phyloP scores from a whole-genome alignment of 108 stramenopile genomes.

The Pseudonitzschia delicatissima region DNA sequence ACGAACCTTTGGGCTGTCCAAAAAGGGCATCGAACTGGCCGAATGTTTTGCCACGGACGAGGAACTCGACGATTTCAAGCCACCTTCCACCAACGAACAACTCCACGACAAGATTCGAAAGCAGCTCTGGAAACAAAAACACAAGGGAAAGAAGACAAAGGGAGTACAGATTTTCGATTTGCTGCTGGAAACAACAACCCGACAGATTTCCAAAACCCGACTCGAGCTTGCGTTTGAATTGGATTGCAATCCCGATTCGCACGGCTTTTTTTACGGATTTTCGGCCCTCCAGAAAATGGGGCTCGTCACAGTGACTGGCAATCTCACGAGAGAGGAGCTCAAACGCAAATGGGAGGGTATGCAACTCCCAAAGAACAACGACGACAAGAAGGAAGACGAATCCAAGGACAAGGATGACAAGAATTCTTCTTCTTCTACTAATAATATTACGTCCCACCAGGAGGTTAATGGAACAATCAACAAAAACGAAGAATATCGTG shows the following conservation, averaged over 20 bases:
- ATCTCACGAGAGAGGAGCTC: background rate
- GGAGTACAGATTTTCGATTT: background rate
- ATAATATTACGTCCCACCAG: background rate
- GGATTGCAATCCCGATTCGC: background rate
- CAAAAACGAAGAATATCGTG: background rate
- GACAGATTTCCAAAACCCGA: background rate
- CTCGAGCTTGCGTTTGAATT: background rate
- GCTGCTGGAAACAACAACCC: background rate
- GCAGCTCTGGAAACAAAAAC: background rate
- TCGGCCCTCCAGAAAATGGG: background rate
- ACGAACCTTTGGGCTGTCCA: background rate
- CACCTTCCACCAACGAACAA: background rate
- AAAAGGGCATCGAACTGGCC: background rate
- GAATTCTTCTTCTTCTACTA: background rate
- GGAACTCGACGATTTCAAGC: background rate
- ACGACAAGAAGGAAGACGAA: constrained; percentile 6
- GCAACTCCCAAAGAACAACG: background rate
- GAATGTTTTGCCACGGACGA: background rate
- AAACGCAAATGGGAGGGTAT: background rate
- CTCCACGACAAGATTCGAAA: background rate
- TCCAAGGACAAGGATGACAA: background rate
- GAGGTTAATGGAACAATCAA: too few relatives aligned
- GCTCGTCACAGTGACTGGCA: background rate
- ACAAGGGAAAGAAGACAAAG: background rate
- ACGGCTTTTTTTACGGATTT: background rate